Base-by-base conservation (phyloP, 345 rosid species). In the Bruguiera gymnorhiza region DNA sequence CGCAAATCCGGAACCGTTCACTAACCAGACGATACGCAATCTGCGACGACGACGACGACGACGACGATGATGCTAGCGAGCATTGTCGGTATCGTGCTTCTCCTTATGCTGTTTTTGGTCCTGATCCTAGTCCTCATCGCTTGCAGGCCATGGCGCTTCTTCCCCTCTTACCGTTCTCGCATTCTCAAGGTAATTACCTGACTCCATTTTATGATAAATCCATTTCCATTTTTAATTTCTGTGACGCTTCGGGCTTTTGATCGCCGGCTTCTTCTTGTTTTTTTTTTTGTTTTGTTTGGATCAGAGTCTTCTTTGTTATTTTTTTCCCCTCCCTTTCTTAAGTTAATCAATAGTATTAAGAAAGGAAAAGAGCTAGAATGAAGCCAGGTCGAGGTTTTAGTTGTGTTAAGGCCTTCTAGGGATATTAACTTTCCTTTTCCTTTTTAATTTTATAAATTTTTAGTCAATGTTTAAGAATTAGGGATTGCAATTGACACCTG, bases 141-240 rank as follows among this genome's bases (percentile, higher is more conserved):
- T 83, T 92, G 91, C 78, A 85, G 83, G 70, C 99, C 97, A 78
- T 95, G 99, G 99, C 99, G 97, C 24, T 85, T 72, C 82, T 70
- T 87, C 75, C 76, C 83, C 73, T 72, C 84, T 39, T 77, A 8
- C 26, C 10, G 18, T 27, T 21, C 31, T 29, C 21, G 8, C 52
- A 8, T 5, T 26, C 32, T 16, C 20, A 20, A 19, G 46, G 39
- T 18, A 27, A 26, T 24, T 32, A 7, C 27, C 18, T 34, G 37
- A 7, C 21, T 30, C 50, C 21, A 32, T 36, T 53, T 20, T 31
- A 48, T 55, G 27, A 5, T 72, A 29, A 88, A 96, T n/a, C 26
- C 20, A 8, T 46, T 23, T 5, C n/a, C 43, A n/a, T 31, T 24
- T n/a, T 27, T 36, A 15, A 16, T 15, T 30, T 66, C 46, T 13